These are phyloP conservation scores for Phylloporus scabripes DNA, from an alignment of 768 basidiomycete genomes.

Conservation along the genomic window DNA sequence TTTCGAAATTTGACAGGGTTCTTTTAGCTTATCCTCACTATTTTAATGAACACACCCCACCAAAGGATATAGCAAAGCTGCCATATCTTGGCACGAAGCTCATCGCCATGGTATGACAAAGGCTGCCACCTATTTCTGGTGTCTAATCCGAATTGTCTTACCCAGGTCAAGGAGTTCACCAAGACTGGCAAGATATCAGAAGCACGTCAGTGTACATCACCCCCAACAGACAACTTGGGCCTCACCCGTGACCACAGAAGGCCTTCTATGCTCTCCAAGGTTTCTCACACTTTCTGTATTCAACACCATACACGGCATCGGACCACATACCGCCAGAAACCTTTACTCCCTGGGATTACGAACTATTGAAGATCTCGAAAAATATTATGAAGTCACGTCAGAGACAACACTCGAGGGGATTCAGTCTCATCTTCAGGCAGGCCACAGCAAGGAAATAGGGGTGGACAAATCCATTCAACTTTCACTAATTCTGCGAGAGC, in stretches of 20 bases:
- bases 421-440: slow-evolving; percentile 20
- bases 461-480: slow-evolving; percentile 45
- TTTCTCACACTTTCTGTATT: slow-evolving; percentile 56
- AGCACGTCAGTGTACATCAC: slow-evolving; percentile 37
- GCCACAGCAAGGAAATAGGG: slow-evolving; percentile 14
- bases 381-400: slow-evolving; percentile 43
- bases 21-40: slow-evolving; percentile 44
- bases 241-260: slow-evolving; percentile 34
- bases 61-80: slow-evolving; percentile 37
- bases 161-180: slow-evolving; percentile 60
- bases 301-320: slow-evolving; percentile 65
- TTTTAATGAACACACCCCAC: slow-evolving; percentile 36
- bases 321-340: slow-evolving; percentile 59
- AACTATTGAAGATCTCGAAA: slow-evolving; percentile 62
- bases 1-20: neutral
- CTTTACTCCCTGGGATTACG: slow-evolving; percentile 64
- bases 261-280: slow-evolving; percentile 43
- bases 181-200: slow-evolving; percentile 52
- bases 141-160: neutral
- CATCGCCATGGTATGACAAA: slow-evolving; percentile 39
- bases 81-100: slow-evolving; percentile 51
- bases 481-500: slow-evolving; percentile 54
- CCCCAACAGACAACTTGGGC: neutral
- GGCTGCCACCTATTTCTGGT: neutral
- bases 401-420: slow-evolving; percentile 34